A percentile compares a stretch with the other conserved stretches of the same genome.
These are phyloP conservation scores for Thelephora ganbajun DNA, from an alignment of 768 basidiomycete species.

Conservation along the genomic window DNA sequence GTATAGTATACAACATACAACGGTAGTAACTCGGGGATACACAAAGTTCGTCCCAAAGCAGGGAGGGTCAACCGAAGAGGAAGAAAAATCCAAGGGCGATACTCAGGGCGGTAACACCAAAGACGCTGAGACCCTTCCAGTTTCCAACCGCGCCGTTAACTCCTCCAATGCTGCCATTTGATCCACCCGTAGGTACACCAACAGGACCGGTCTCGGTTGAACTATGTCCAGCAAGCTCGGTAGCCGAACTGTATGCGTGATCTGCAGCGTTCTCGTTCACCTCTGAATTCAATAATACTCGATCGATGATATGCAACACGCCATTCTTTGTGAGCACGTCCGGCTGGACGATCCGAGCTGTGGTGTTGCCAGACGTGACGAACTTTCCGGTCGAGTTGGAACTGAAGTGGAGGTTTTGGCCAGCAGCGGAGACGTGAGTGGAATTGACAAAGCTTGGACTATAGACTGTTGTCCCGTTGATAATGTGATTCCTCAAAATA, in stretches of 20 bases:
- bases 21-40: no score
- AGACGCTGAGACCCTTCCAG: no score
- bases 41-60: no score
- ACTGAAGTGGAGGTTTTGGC: conserved; percentile 35
- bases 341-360: conserved; percentile 38
- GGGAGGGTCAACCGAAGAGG: no score
- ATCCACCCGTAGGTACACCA: no score
- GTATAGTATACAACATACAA: no score
- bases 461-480: conserved; percentile 59
- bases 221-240: no score
- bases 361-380: conserved; percentile 31
- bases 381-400: conserved; percentile 45
- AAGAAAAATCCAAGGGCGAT: no score
- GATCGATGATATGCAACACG: conserved; percentile 50
- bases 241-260: conserved; percentile 27
- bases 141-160: no score
- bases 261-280: conserved; percentile 29
- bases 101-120: no score
- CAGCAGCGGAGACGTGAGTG: conserved; percentile 30
- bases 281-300: conserved; percentile 34
- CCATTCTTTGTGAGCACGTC: conserved; percentile 56
- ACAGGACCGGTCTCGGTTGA: no score
- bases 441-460: conserved; percentile 30
- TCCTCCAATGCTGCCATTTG: no score
- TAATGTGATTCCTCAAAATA: conserved; percentile 13